Conservation (phyloP, 495 filamentous ascomycete genomes). For the Pseudotulostoma volvatum region DNA sequence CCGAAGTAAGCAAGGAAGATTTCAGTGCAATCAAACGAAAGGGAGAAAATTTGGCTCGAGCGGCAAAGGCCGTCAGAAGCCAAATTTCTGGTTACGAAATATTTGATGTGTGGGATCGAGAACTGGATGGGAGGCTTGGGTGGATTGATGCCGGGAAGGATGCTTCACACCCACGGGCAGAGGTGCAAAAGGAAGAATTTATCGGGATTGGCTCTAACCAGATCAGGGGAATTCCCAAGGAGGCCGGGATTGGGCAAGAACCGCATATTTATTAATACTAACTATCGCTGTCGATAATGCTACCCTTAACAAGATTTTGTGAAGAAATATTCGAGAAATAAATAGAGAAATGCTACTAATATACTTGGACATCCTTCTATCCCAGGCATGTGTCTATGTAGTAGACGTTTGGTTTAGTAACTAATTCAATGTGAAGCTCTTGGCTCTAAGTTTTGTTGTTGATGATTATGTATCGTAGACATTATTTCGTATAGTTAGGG, state of each 20-base stretch:
- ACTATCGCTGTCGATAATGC: conserved; percentile 3
- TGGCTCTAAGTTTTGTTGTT: too few species aligned
- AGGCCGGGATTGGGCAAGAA: conserved; percentile 27
- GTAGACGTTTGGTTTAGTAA: too few species aligned
- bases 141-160: not conserved
- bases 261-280: conserved; percentile 25
- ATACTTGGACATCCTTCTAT: too few species aligned
- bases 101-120: conserved; percentile 12
- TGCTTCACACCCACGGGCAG: conserved; percentile 7
- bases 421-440: too few species aligned
- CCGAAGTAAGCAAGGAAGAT: conserved; percentile 14
- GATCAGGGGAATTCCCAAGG: conserved; percentile 33
- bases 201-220: too few species aligned
- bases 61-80: conserved; percentile 15
- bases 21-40: conserved; percentile 19
- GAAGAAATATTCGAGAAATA: too few species aligned
- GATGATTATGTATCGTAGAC: too few species aligned
- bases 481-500: too few species aligned
- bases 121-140: conserved; percentile 13
- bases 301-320: too few species aligned
- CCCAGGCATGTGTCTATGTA: too few species aligned
- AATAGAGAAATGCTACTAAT: too few species aligned
- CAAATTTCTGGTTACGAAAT: conserved; percentile 24
- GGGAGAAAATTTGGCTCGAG: conserved; percentile 26
- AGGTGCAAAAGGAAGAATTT: conserved; percentile 20